phyloP scores from a whole-genome alignment of 2,329 filamentous ascomycete species.

The Arthrinium phaeospermum region DNA sequence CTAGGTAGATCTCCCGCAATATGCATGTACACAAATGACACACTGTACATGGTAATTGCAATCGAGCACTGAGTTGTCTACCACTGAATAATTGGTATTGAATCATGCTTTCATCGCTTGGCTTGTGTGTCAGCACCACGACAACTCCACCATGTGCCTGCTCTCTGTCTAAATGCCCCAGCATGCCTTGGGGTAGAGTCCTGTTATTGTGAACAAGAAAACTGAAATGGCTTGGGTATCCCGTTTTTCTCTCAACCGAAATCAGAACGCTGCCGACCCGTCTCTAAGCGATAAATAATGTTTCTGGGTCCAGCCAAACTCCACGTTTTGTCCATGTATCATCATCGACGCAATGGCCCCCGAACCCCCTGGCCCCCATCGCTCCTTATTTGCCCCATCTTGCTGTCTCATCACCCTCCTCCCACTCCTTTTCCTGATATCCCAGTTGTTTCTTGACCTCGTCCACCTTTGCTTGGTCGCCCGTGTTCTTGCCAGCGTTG shows the following conservation, averaged over 20 bases:
- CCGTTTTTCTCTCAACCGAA: slow-evolving; percentile 15
- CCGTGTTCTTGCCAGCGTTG: slow-evolving; percentile 93
- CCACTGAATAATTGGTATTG: not conserved
- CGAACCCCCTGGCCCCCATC: too few species aligned
- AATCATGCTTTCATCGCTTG: not conserved
- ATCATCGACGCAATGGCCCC: not conserved
- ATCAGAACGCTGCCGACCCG: slow-evolving; percentile 13
- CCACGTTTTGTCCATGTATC: not conserved
- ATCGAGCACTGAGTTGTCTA: not conserved
- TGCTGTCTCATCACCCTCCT: slow-evolving; percentile 79
- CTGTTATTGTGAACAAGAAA: not conserved
- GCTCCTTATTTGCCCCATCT: slow-evolving; percentile 67
- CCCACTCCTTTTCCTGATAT: slow-evolving; percentile 86
- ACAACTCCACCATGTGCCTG: not conserved
- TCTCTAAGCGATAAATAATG: slow-evolving; percentile 1
- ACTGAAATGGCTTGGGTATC: slow-evolving; percentile 10
- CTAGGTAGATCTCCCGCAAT: not conserved
- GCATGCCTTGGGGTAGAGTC: not conserved
- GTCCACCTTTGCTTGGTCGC: slow-evolving; percentile 77
- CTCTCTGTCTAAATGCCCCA: not conserved
- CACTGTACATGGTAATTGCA: not conserved
- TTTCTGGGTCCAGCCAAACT: not conserved
- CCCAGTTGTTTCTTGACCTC: slow-evolving; percentile 85
- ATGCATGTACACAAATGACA: not conserved
- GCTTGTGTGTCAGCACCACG: not conserved